phyloP scores from a whole-genome alignment of 345 rosid genomes.

The Citrus unshiu region DNA sequence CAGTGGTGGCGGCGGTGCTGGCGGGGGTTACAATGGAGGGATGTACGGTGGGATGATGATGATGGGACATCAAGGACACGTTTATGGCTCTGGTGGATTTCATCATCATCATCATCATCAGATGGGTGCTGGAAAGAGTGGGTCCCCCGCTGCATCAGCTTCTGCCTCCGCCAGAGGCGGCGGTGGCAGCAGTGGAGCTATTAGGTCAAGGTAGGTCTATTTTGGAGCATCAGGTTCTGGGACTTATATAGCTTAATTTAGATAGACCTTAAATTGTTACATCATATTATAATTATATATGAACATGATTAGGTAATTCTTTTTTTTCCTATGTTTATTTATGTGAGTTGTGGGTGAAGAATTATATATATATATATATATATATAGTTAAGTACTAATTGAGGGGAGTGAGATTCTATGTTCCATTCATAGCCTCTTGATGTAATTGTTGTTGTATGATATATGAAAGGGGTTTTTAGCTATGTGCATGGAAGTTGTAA shows the following conservation, averaged over 20 bases:
- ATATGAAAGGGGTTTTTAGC: neutral
- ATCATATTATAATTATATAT: too few species aligned
- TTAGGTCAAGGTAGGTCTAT: constrained; percentile 29
- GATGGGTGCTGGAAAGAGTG: constrained; percentile 28
- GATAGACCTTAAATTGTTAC: neutral
- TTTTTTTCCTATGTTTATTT: too few species aligned
- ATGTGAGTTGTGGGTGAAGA: too few species aligned
- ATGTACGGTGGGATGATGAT: constrained; percentile 54
- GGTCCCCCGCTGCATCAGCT: constrained; percentile 6
- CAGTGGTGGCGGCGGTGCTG: constrained; percentile 18
- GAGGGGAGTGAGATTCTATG: neutral
- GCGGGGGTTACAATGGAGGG: constrained; percentile 38
- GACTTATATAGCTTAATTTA: neutral
- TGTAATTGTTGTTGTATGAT: constrained; percentile 5
- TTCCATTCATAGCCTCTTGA: neutral
- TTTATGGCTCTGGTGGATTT: constrained; percentile 44
- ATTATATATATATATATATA: too few species aligned
- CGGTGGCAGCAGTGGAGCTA: constrained; percentile 25
- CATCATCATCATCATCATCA: constrained; percentile 30
- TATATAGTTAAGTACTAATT: too few species aligned
- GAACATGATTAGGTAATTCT: too few species aligned
- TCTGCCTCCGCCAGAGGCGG: constrained; percentile 6
- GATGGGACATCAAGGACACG: constrained; percentile 51
- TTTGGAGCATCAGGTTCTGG: constrained; percentile 1
- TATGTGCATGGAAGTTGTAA: neutral